phyloP scores from a whole-genome alignment of 768 basidiomycete species.

The Psilocybe cubensis region DNA sequence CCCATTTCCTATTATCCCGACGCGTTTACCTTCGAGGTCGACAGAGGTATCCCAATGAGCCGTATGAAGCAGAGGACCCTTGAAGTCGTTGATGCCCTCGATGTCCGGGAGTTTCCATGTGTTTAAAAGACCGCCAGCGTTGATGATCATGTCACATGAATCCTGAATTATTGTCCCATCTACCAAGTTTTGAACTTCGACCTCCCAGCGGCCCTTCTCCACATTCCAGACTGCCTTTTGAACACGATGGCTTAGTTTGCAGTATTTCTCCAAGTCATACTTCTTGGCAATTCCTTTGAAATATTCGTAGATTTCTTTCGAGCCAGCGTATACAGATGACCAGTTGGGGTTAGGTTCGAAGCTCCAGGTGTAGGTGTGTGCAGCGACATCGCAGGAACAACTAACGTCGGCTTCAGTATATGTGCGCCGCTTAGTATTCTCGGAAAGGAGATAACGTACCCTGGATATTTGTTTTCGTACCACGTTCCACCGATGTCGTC shows the following conservation, averaged over 20 bases:
- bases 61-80: constrained; percentile 38
- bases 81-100: constrained; percentile 33
- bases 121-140: constrained; percentile 37
- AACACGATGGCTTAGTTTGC: constrained; percentile 30
- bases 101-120: constrained; percentile 44
- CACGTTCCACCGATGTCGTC: constrained; percentile 34
- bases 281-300: constrained; percentile 31
- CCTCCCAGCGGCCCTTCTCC: constrained; percentile 28
- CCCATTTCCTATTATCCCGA: constrained; percentile 43
- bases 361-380: constrained; percentile 36
- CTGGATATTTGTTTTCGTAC: constrained; percentile 40
- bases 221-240: constrained; percentile 34
- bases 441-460: constrained; percentile 18
- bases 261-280: constrained; percentile 34
- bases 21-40: constrained; percentile 37
- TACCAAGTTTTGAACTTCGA: constrained; percentile 26
- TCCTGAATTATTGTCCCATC: constrained; percentile 23
- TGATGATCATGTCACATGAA: constrained; percentile 36
- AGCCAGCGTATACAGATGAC: constrained; percentile 35
- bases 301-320: constrained; percentile 32
- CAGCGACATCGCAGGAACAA: constrained; percentile 30
- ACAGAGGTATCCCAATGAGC: constrained; percentile 33
- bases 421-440: neutral
- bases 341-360: constrained; percentile 37
- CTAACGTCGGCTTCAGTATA: neutral